phyloP scores from a whole-genome alignment of 768 basidiomycete species.

The Lentinula boryana region DNA sequence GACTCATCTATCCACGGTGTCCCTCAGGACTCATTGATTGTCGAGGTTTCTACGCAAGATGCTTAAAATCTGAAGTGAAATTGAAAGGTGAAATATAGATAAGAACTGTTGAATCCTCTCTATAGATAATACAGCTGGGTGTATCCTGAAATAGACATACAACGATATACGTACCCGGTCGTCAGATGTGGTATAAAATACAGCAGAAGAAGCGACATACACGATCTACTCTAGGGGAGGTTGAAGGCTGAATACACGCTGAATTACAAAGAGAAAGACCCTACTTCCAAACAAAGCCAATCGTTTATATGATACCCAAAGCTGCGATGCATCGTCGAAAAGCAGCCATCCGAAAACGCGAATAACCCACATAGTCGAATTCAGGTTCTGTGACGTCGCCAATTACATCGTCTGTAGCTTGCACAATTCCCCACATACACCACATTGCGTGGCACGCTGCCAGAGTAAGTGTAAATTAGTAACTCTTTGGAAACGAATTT shows the following conservation, averaged over 20 bases:
- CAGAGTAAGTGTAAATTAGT: not conserved
- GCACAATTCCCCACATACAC: slow-evolving; percentile 93
- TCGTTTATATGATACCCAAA: slow-evolving; percentile 25
- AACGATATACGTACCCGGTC: not conserved
- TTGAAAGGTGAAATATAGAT: no score
- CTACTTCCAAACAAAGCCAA: not conserved
- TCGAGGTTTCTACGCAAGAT: no score
- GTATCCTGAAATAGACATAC: not conserved
- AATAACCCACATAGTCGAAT: slow-evolving; percentile 88
- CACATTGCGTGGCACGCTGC: slow-evolving; percentile 81
- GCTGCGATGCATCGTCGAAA: slow-evolving; percentile 53
- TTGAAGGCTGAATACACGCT: not conserved
- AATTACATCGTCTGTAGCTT: slow-evolving; percentile 73
- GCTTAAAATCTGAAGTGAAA: no score
- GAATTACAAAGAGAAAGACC: not conserved
- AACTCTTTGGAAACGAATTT: not conserved
- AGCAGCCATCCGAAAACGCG: slow-evolving; percentile 56
- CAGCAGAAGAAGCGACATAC: not conserved
- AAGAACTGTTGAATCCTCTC: not conserved
- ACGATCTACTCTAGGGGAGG: not conserved
- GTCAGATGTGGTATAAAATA: not conserved
- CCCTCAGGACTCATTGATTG: no score
- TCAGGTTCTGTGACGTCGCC: slow-evolving; percentile 56
- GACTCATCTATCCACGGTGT: not conserved
- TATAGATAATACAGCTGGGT: not conserved